Evolutionary conservation across 2,329 filamentous ascomycete species (phyloP).

Genomic region (Epichloe gansuensis): DNA sequence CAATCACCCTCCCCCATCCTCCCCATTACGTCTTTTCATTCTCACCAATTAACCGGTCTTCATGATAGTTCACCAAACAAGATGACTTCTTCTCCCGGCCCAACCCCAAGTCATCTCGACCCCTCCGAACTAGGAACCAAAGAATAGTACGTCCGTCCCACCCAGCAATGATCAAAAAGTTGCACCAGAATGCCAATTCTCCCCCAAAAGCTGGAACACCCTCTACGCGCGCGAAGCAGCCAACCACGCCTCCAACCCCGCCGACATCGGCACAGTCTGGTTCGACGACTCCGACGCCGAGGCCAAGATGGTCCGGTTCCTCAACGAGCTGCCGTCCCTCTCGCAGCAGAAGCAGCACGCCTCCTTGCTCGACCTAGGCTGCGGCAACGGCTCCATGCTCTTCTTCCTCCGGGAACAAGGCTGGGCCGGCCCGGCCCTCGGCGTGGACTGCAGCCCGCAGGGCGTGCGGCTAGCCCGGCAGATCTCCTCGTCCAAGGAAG

Average conservation of each 20-base stretch:
- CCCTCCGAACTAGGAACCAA: constrained; percentile 77
- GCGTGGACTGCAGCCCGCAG: constrained; percentile 73
- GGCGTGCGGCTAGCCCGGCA: constrained; percentile 63
- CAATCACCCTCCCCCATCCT: no score
- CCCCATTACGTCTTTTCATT: no score
- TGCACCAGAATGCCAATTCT: not conserved
- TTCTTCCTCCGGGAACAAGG: constrained; percentile 56
- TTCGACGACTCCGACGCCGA: constrained; percentile 91
- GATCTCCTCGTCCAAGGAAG: constrained; percentile 34
- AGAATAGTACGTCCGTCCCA: constrained; percentile 56
- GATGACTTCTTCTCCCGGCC: not conserved
- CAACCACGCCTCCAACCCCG: constrained; percentile 60
- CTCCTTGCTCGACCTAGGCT: constrained; percentile 75
- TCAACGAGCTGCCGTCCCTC: constrained; percentile 11
- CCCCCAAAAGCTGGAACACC: constrained; percentile 52
- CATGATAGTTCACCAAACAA: not conserved
- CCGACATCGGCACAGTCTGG: constrained; percentile 85
- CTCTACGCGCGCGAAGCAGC: constrained; percentile 60
- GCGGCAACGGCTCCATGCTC: constrained; percentile 87
- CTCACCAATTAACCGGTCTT: not conserved
- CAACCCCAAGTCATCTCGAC: constrained; percentile 41
- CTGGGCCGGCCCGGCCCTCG: constrained; percentile 61
- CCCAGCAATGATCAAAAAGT: constrained; percentile 3
- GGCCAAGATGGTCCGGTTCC: constrained; percentile 51
- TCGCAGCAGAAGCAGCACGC: constrained; percentile 21